Conservation (phyloP, 2,329 filamentous ascomycete genomes). For the Penicillium sp. region DNA sequence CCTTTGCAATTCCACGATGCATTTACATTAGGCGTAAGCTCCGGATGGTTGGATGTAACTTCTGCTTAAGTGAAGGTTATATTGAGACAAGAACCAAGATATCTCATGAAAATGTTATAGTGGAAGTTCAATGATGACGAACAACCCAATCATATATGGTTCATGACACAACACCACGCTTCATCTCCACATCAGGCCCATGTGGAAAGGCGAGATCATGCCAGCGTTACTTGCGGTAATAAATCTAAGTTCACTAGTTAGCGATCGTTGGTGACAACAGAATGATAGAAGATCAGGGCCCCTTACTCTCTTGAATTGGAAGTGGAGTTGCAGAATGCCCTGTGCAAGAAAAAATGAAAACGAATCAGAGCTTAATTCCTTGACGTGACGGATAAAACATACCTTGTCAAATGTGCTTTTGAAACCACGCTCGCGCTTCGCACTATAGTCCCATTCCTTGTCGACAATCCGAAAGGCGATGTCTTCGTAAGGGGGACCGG, state of each 20-base stretch:
- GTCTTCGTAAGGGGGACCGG: conserved; percentile 93
- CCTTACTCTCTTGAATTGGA: conserved; percentile 55
- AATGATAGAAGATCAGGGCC: neutral
- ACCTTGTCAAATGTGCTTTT: conserved; percentile 97
- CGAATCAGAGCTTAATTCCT: neutral
- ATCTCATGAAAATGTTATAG: neutral
- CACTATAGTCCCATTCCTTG: conserved; percentile 98
- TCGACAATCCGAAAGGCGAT: conserved; percentile 97
- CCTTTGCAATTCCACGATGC: too few relatives aligned
- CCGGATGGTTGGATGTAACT: neutral
- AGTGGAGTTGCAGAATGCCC: conserved; percentile 69
- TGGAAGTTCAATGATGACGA: neutral
- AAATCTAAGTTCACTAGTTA: conserved; percentile 38
- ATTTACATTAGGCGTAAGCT: too few relatives aligned
- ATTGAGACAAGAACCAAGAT: neutral
- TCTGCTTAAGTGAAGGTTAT: too few relatives aligned
- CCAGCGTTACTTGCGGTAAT: conserved; percentile 48
- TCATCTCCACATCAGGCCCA: conserved; percentile 14
- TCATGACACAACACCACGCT: neutral
- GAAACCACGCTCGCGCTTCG: conserved; percentile 91
- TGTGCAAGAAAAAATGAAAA: neutral
- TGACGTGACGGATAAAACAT: conserved; percentile 36
- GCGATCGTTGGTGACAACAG: neutral
- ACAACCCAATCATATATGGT: neutral
- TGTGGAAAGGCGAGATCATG: conserved; percentile 1